phyloP scores from a whole-genome alignment of 73 alveolate species.

The Stentor roeselii region DNA sequence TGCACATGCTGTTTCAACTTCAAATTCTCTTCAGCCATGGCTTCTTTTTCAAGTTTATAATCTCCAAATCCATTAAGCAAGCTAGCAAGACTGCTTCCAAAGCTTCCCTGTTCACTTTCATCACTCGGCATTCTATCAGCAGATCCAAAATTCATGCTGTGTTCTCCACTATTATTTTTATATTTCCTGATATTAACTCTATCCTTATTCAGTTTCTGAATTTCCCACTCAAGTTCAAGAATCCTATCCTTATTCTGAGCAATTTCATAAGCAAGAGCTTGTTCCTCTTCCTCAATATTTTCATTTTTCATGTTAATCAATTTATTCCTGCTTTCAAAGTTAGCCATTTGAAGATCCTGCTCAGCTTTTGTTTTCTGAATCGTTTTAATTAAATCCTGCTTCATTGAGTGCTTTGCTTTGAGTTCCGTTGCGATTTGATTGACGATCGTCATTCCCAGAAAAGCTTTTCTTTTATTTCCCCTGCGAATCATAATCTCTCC shows the following conservation, averaged over 20 bases:
- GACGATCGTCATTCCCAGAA: not conserved
- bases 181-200: not conserved
- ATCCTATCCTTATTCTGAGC: not conserved
- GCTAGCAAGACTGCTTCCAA: not conserved
- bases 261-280: not conserved
- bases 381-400: not conserved
- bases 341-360: not conserved
- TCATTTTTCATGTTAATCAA: not conserved
- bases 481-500: not conserved
- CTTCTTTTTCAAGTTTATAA: not conserved
- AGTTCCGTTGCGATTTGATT: not conserved
- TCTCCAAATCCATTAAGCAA: conserved; percentile 8
- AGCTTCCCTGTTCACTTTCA: not conserved
- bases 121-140: not conserved
- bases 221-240: not conserved
- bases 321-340: not conserved
- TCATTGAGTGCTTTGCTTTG: not conserved
- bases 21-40: not conserved
- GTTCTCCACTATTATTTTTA: not conserved
- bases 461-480: not conserved
- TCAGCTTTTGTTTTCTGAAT: not conserved
- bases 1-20: not conserved
- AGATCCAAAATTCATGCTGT: not conserved
- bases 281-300: not conserved
- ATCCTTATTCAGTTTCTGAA: not conserved